Evolutionary conservation across 305 asterid genomes (phyloP).

Genomic region (Solanum hybrid): DNA sequence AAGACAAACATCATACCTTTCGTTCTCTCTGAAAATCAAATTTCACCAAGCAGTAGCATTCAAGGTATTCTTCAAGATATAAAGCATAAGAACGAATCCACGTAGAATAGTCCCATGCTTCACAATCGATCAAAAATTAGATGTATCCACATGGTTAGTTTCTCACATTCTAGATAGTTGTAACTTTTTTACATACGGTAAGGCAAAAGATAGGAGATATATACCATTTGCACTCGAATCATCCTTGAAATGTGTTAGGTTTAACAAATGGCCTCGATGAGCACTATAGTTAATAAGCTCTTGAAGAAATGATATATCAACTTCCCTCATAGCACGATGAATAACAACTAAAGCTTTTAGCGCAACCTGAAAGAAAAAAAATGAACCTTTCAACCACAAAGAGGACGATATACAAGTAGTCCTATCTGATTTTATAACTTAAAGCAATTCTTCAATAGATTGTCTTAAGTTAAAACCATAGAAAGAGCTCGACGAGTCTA

Average conservation of each 20-base stretch:
- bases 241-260: slow-evolving; percentile 66
- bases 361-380: slow-evolving; percentile 48
- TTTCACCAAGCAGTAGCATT: slow-evolving; percentile 56
- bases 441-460: background rate
- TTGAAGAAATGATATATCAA: slow-evolving; percentile 59
- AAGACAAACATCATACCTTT: background rate
- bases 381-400: background rate
- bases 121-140: slow-evolving; percentile 15
- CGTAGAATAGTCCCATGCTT: slow-evolving; percentile 73
- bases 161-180: background rate
- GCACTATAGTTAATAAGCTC: slow-evolving; percentile 45
- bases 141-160: slow-evolving; percentile 16
- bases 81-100: slow-evolving; percentile 69
- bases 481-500: background rate
- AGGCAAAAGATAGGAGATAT: slow-evolving; percentile 6
- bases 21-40: slow-evolving; percentile 62
- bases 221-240: slow-evolving; percentile 62
- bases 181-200: background rate
- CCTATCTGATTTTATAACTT: background rate
- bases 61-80: slow-evolving; percentile 73
- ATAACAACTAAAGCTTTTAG: slow-evolving; percentile 69
- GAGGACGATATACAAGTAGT: background rate
- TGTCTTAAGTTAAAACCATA: background rate
- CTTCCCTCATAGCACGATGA: slow-evolving; percentile 84
- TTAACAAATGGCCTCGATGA: slow-evolving; percentile 47